Percentiles rank a stretch among this genome's conserved stretches.
Evolutionary conservation across 129 eudicot species (phyloP).

Genomic region (Dittrichia graveolens): DNA sequence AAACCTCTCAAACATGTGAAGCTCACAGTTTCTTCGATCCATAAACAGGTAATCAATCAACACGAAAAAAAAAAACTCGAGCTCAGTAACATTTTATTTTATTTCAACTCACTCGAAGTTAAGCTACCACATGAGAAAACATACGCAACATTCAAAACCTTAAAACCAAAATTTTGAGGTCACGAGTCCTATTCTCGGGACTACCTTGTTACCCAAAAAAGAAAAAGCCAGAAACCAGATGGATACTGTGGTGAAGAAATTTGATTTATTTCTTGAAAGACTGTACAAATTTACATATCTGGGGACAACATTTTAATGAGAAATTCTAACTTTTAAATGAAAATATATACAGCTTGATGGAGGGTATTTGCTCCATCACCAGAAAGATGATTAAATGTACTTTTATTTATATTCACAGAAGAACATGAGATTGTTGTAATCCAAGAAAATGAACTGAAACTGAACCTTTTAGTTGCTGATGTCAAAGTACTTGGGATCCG

Average conservation of each 20-base stretch:
- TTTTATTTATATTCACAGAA: slow-evolving; percentile 37
- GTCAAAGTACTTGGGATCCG: slow-evolving; percentile 91
- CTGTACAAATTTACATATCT: slow-evolving; percentile 38
- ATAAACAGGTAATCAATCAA: not conserved
- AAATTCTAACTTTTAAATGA: slow-evolving; percentile 38
- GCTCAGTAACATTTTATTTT: no score
- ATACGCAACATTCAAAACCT: no score
- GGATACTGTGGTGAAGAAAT: not conserved
- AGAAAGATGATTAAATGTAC: slow-evolving; percentile 29
- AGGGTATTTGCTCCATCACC: slow-evolving; percentile 19
- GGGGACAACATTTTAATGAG: slow-evolving; percentile 25
- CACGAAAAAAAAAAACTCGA: not conserved
- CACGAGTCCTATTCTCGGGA: no score
- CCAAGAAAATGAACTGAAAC: slow-evolving; percentile 25
- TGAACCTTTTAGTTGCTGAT: slow-evolving; percentile 55
- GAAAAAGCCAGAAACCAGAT: not conserved
- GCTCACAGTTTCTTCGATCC: not conserved
- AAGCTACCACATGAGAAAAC: no score
- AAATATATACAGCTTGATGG: slow-evolving; percentile 42
- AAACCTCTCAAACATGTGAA: not conserved
- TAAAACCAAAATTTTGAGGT: no score
- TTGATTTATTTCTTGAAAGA: slow-evolving; percentile 29
- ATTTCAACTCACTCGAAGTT: no score
- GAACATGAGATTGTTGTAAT: slow-evolving; percentile 21
- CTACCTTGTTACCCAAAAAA: no score